phyloP scores from a whole-genome alignment of 495 filamentous ascomycete genomes.

The Astrothelium subdiscretum region DNA sequence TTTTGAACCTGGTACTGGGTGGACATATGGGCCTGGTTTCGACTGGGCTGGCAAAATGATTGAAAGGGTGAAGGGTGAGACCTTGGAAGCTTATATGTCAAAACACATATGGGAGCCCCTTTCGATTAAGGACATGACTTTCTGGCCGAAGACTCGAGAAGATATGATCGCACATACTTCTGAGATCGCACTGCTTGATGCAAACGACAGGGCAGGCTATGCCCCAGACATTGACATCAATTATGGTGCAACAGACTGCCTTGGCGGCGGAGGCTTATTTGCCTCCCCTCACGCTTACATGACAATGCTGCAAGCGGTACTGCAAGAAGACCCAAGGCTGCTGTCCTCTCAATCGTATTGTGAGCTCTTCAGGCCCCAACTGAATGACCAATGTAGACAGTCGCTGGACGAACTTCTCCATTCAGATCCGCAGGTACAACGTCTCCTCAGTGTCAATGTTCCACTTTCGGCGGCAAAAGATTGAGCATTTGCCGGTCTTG shows the following conservation, averaged over 20 bases:
- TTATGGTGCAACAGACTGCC: slow-evolving; percentile 7
- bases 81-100: background rate
- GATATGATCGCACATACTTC: background rate
- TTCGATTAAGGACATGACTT: background rate
- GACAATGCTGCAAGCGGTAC: slow-evolving; percentile 7
- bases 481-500: slow-evolving; percentile 8
- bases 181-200: background rate
- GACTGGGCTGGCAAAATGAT: slow-evolving; percentile 19
- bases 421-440: background rate
- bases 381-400: slow-evolving; percentile 1
- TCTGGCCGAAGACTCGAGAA: background rate
- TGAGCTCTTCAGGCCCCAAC: slow-evolving; percentile 10
- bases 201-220: background rate
- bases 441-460: slow-evolving; percentile 5
- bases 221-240: slow-evolving; percentile 9
- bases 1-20: slow-evolving; percentile 22
- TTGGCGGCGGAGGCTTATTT: slow-evolving; percentile 9
- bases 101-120: background rate
- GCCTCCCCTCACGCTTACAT: slow-evolving; percentile 4
- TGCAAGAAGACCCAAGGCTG: background rate
- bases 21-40: slow-evolving; percentile 17
- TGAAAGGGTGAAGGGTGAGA: background rate
- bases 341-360: slow-evolving; percentile 1
- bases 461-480: slow-evolving; percentile 1
- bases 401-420: slow-evolving; percentile 5